Evolutionary conservation across 345 rosid genomes (phyloP), one percentile per base, ranked within the genome.

Genomic region (Boechera stricta): DNA sequence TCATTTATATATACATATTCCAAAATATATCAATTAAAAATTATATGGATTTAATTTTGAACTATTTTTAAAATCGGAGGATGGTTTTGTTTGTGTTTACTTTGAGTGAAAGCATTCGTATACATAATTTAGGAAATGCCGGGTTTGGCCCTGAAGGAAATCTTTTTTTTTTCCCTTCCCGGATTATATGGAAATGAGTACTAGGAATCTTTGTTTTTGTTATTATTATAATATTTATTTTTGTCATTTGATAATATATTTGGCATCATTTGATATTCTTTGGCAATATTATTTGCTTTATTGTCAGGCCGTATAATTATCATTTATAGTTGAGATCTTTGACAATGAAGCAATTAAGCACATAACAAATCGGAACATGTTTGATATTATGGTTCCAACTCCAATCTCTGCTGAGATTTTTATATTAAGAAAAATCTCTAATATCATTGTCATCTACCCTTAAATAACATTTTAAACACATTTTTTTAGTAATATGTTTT

Each of bases 191-290:
- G 79, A 55, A 13, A 51, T 41, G 63, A 16, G 57, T 69, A 53
- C 75, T 69, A 76, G 70, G 80, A 69, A 76, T 76, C 80, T 69
- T 61, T 76, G 58, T 60, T 53, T 62, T 76, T 54, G 3, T 45
- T 58, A 38, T 48, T 66, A 11, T 38, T 75, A 36, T 45, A 13
- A 16, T 45, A 7, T 1, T 24, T 12, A 0, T 2, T 9, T n/a
- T 9, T 21, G 24, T 51, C 18, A 6, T 44, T 57, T 41, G 2
- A 24, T 31, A 31, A 12, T 7, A 2, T 31, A 10, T 33, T 12
- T 41, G 1, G 8, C 41, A 49, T 49, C 52, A 39, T 10, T 24
- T 56, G 45, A 39, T 64, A n/a, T 39, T 73, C 7, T 32, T 47
- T 52, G 60, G 7, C 54, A 38, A n/a, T 35, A 15, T 26, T 39